Base-by-base conservation (phyloP, 371 early-diverging fungal species). In the Catenaria anguillulae region DNA sequence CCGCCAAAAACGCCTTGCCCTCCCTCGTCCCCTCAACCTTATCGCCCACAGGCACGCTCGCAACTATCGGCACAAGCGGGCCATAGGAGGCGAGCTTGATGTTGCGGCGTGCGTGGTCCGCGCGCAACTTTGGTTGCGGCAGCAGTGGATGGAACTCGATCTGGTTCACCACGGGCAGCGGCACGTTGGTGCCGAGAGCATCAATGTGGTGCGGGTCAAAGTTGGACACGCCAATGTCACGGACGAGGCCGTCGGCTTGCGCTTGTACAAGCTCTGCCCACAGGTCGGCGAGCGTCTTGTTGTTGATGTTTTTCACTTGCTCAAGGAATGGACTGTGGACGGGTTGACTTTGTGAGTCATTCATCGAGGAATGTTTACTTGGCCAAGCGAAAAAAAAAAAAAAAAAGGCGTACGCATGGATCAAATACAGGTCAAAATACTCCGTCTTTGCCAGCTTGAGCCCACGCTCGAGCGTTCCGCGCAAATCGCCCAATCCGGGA, bases 401-500 rank as follows among this genome's bases (percentile, higher is more conserved):
- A 23, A 43, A 17, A 17, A 21, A 43, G 45, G 21, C 45, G 45
- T 43, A 43, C 52, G 52, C 26, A 64, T 89, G 88, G 40, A 88
- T 77, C 52, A 87, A 69, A 68, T 84, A 87, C 29, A 87, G 71
- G 68, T 88, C 88, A n/a, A 89, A 60, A 68, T 87, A 86, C 8
- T 80, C 75, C 37, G 78, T 10, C 13, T 50, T 26, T 13, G 10
- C 12, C 29, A 29, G 29, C 31, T 26, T 19, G 15, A 50, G 52
- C 52, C 29, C 26, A 17, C 31, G 26, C 29, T 10, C 13, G 29
- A 50, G 6, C 2, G 52, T 50, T 8, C 52, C 52, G 52, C 31
- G 29, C 29, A 50, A 26, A 19, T 50, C 52, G 52, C 8, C 29
- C 29, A 29, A 15, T 1, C 52, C 52, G 15, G 15, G 15, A 13